Conservation (phyloP, 208 protist genomes). For the Acanthamoeba polyphaga region DNA sequence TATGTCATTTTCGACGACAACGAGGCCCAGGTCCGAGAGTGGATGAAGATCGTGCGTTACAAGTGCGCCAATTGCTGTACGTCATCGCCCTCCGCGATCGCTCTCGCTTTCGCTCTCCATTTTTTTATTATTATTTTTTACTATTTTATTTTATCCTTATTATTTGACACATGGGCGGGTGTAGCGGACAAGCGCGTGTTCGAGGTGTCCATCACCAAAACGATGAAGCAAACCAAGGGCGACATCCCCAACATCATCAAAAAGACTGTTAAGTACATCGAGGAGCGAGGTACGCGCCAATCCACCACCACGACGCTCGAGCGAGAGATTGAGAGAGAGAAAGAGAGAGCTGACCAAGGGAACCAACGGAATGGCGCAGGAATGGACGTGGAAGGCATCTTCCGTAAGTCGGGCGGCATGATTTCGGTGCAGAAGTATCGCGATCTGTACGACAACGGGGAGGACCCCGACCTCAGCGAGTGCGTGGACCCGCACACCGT, state of each 20-base stretch:
- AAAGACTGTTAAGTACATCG: conserved; percentile 46
- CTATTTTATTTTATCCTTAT: too few species aligned
- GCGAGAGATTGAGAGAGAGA: too few species aligned
- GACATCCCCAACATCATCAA: conserved; percentile 24
- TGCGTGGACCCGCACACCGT: conserved; percentile 66
- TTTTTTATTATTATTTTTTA: background rate
- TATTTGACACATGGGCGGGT: background rate
- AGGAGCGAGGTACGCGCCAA: background rate
- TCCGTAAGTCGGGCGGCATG: conserved; percentile 63
- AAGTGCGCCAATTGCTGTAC: conserved; percentile 64
- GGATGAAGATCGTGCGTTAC: conserved; percentile 63
- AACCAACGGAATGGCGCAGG: background rate
- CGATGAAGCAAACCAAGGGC: conserved; percentile 24
- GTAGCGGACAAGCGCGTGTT: conserved; percentile 47
- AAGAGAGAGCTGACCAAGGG: too few species aligned
- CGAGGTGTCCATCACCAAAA: conserved; percentile 30
- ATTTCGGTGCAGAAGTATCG: conserved; percentile 58
- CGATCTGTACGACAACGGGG: conserved; percentile 26
- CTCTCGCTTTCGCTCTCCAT: background rate
- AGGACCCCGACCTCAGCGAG: conserved; percentile 45
- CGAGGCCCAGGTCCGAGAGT: conserved; percentile 41
- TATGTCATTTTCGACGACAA: conserved; percentile 55
- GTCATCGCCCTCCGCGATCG: background rate
- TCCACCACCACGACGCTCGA: too few species aligned
- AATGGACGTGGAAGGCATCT: conserved; percentile 66